Conservation (phyloP, 805 yeast genomes). For the Pichia rugopelliculosa region DNA sequence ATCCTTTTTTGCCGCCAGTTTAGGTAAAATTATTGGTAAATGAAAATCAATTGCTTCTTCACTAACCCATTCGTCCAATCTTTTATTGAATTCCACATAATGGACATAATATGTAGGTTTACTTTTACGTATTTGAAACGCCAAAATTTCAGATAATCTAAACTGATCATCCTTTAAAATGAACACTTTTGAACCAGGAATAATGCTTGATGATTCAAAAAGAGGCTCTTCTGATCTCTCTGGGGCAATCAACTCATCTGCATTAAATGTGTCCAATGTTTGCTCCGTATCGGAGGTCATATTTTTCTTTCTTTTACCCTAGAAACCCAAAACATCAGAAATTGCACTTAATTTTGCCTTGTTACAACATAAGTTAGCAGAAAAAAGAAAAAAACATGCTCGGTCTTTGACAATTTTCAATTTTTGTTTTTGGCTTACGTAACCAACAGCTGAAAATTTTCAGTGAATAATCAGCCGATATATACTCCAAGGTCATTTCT, state of each 20-base stretch:
- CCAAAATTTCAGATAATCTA: conserved; percentile 79
- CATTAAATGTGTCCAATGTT: conserved; percentile 24
- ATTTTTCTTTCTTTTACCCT: background rate
- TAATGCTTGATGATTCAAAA: conserved; percentile 40
- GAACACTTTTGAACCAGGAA: conserved; percentile 74
- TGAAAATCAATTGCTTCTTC: conserved; percentile 62
- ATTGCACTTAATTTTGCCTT: too few relatives aligned
- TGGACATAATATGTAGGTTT: conserved; percentile 84
- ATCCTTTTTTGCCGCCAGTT: conserved; percentile 42
- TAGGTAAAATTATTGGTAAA: conserved; percentile 67
- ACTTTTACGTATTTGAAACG: conserved; percentile 67
- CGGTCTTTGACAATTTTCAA: background rate
- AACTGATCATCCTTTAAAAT: conserved; percentile 75
- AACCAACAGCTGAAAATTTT: background rate
- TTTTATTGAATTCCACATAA: conserved; percentile 88
- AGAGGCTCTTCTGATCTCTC: conserved; percentile 22
- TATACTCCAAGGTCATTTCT: background rate
- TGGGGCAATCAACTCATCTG: conserved; percentile 26
- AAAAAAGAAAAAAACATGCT: background rate
- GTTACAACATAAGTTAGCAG: too few relatives aligned
- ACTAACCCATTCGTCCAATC: conserved; percentile 92
- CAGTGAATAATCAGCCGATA: background rate
- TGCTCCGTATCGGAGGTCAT: conserved; percentile 28
- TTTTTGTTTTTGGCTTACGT: background rate
- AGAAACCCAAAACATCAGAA: too few relatives aligned